Evolutionary conservation across 768 basidiomycete genomes (phyloP).

Genomic region (Cystofilobasidium bisporidii): DNA sequence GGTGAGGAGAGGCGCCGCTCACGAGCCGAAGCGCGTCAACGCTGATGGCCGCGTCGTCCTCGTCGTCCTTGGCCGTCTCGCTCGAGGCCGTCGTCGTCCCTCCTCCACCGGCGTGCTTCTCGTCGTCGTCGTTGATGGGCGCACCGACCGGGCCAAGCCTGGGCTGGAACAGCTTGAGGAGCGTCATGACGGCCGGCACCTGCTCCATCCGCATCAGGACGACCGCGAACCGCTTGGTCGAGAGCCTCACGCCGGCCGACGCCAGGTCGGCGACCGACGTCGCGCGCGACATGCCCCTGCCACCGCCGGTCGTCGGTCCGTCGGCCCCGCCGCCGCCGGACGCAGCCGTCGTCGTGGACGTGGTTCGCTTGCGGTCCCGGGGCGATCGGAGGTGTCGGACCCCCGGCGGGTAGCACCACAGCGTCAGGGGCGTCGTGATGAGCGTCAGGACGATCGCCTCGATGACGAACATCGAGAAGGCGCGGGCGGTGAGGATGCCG

Average conservation of each 20-base stretch:
- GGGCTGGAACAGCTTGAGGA: conserved; percentile 68
- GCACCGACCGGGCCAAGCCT: background rate
- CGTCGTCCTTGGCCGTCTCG: conserved; percentile 8
- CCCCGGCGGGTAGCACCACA: conserved; percentile 60
- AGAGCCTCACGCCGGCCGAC: conserved; percentile 1
- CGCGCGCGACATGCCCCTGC: background rate
- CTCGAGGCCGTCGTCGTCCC: background rate
- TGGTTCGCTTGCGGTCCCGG: too few relatives aligned
- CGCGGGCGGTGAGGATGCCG: conserved; percentile 56
- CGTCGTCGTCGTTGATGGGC: background rate
- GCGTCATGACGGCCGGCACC: conserved; percentile 75
- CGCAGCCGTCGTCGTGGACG: background rate
- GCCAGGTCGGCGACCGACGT: background rate
- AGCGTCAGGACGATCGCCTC: conserved; percentile 34
- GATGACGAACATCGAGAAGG: conserved; percentile 85
- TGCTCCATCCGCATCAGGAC: conserved; percentile 27
- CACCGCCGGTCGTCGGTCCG: background rate
- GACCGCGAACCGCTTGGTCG: conserved; percentile 10
- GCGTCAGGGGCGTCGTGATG: conserved; percentile 65
- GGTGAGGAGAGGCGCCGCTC: background rate
- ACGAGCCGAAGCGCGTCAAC: conserved; percentile 63
- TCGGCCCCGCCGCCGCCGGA: background rate
- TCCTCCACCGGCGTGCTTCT: background rate
- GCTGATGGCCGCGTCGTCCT: conserved; percentile 34
- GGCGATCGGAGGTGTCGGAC: conserved; percentile 1